Percentiles rank a stretch among this genome's conserved stretches.
phyloP scores from a whole-genome alignment of 2,329 filamentous ascomycete genomes.

The Cytospora schulzeri region DNA sequence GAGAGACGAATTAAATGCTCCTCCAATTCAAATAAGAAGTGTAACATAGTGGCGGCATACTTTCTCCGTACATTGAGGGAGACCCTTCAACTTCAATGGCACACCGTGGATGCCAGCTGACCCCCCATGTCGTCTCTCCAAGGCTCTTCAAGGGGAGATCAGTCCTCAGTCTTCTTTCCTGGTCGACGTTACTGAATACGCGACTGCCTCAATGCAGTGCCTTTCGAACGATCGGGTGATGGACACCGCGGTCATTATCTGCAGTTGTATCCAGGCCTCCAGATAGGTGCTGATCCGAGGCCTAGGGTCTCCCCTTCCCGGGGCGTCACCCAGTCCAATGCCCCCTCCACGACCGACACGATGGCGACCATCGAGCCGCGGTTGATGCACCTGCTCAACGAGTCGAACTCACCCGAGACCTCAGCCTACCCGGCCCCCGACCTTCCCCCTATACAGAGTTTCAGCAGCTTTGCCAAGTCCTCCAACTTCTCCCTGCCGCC shows the following conservation, averaged over 20 bases:
- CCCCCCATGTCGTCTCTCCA: slow-evolving; percentile 1
- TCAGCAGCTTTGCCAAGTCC: slow-evolving; percentile 44
- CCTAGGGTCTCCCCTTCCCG: slow-evolving; percentile 22
- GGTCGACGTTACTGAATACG: neutral
- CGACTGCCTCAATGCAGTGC: neutral
- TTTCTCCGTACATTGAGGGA: neutral
- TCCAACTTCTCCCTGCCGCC: slow-evolving; percentile 51
- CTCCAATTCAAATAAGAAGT: neutral
- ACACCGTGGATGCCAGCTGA: neutral
- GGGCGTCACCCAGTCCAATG: slow-evolving; percentile 39
- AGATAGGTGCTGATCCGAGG: slow-evolving; percentile 11
- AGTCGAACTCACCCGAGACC: slow-evolving; percentile 46
- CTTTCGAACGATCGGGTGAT: slow-evolving; percentile 14
- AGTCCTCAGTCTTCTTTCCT: neutral
- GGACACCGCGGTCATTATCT: slow-evolving; percentile 15
- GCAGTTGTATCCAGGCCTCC: slow-evolving; percentile 10
- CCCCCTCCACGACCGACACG: slow-evolving; percentile 42
- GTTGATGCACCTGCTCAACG: slow-evolving; percentile 66
- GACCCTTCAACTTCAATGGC: neutral
- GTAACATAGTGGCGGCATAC: neutral
- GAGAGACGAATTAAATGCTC: neutral
- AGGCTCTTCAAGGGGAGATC: neutral
- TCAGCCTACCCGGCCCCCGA: slow-evolving; percentile 49
- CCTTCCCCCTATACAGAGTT: slow-evolving; percentile 56
- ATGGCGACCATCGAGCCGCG: slow-evolving; percentile 70